These are phyloP conservation scores for Ambrosiella beaveri DNA, from an alignment of 2,329 filamentous ascomycete genomes.

Conservation along the genomic window DNA sequence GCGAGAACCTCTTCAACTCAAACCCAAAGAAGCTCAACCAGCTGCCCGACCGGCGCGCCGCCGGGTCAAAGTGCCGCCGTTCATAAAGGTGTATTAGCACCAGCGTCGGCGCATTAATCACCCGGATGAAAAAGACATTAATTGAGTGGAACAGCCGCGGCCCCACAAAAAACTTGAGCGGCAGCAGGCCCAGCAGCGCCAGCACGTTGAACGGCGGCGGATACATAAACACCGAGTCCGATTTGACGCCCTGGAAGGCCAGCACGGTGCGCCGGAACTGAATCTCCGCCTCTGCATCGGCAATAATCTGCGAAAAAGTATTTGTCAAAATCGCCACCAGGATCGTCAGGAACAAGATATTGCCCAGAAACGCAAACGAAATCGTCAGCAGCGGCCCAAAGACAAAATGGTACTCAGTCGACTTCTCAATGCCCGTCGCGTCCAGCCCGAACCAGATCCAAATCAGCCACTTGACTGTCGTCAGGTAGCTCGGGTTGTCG, in stretches of 20 bases:
- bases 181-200: constrained; percentile 44
- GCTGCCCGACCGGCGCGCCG: neutral
- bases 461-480: constrained; percentile 59
- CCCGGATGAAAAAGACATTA: constrained; percentile 47
- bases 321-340: constrained; percentile 58
- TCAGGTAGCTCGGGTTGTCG: constrained; percentile 25
- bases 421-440: constrained; percentile 35
- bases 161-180: constrained; percentile 44
- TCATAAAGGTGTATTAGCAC: constrained; percentile 45
- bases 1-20: constrained; percentile 32
- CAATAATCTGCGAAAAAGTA: constrained; percentile 53
- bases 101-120: constrained; percentile 46
- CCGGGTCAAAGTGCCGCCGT: constrained; percentile 29
- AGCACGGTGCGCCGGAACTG: constrained; percentile 55
- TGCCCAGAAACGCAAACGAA: constrained; percentile 55
- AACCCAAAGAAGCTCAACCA: constrained; percentile 18
- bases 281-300: constrained; percentile 51
- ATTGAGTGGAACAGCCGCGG: constrained; percentile 53
- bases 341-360: constrained; percentile 58
- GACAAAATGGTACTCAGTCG: constrained; percentile 44
- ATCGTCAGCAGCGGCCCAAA: constrained; percentile 54
- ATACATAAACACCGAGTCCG: constrained; percentile 52
- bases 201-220: constrained; percentile 54
- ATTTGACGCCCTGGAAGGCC: constrained; percentile 59
- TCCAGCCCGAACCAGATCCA: constrained; percentile 69